Base-by-base conservation (phyloP, 306 rosid genomes). In the Pyrus pyrifolia region DNA sequence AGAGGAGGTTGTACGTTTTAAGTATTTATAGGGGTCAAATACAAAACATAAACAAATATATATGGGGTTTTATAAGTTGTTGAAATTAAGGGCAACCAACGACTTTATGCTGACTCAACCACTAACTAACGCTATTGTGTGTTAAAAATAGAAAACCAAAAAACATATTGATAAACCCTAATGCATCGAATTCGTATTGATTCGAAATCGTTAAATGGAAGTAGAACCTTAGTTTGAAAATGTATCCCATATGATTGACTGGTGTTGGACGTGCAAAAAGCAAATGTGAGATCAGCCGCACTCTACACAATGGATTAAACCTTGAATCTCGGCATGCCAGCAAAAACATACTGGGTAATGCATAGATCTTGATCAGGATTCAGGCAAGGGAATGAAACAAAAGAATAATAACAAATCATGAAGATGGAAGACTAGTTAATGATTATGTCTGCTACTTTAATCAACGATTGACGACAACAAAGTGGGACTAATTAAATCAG, bases 391-490 rank as follows among this genome's bases (percentile, higher is more conserved):
- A 18, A 13, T 11, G 17, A 10, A 31, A 27, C 14, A 21, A 18
- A 49, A 49, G 10, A 31, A 49, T 49, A 55, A 66, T 6, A 31
- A 52, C 61, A 75, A 66, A 21, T n/a, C 19, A 46, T 49, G 19
- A 23, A 79, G 12, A 57, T 3, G n/a, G 73, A 79, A 38, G 52
- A 29, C 53, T 73, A 31, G 35, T 22, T 58, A 29, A 80, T 80
- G 71, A 74, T 70, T 69, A 40, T 45, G 84, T 76, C 73, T 55
- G 14, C 17, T 30, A 65, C 78, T 81, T 81, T 76, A 71, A 55
- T 64, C 53, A 68, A 31, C 40, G 67, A 44, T 64, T 63, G 61
- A 31, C 40, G 67, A 61, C 52, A 23, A 81, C 15, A 65, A 30
- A 70, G 18, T n/a, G 23, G 65, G 19, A 67, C 55, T 67, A 49